Evolutionary conservation across 345 rosid genomes (phyloP), one percentile per base, ranked within the genome.

Genomic region (Citropsis articulata): DNA sequence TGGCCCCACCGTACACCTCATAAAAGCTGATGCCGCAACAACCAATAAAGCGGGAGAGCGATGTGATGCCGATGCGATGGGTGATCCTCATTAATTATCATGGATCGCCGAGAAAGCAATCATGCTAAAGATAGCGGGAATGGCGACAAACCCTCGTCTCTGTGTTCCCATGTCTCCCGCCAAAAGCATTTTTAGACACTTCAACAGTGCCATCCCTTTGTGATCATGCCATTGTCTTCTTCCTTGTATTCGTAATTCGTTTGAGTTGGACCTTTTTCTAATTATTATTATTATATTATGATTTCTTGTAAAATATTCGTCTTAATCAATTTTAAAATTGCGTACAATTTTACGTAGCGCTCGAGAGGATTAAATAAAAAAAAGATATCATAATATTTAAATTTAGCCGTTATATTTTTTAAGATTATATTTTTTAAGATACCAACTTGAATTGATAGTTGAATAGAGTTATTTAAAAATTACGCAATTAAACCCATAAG

Each of bases 81-180:
- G 21, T 56, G 73, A 69, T 71, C 56, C 71, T 57, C 66, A 36
- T 65, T 56, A 53, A 64, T 33, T 18, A 30, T 4, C 68, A 60
- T 45, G 31, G 75, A 59, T 62, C 62, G 78, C 48, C 78, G 77
- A 27, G 30, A 55, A 60, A 19, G 10, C 50, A 48, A 22, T 50
- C 22, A 53, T 35, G 40, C 24, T 55, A 55, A 71, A 22, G 59
- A 9, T 53, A 21, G 75, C n/a, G 9, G 1, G n/a, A 50, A 57
- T 56, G 60, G 68, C 73, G 77, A 66, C 77, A 72, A 72, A 36
- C 66, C 61, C 42, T 55, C 45, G 2, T 35, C 72, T 55, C 45
- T 25, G 56, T 33, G 53, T 16, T 35, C 18, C 73, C n/a, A 9
- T 79, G 81, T 79, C 81, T 38, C 73, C 33, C 67, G 77, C 67